phyloP scores from a whole-genome alignment of 352 stramenopile species.

The Globisporangium recalcitrans region DNA sequence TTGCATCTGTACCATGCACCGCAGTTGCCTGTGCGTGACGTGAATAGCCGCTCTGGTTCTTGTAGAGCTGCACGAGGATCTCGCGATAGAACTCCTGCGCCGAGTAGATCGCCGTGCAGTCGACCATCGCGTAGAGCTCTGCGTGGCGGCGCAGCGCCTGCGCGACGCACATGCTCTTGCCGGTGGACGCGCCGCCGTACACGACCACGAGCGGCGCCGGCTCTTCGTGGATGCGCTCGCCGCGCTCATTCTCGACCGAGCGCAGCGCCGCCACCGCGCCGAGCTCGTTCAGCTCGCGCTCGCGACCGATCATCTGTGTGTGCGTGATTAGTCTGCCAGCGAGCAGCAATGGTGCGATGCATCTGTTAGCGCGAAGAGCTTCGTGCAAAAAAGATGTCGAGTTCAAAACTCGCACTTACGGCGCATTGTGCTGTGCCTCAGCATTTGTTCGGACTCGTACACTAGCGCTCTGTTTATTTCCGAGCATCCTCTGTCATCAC shows the following conservation, averaged over 20 bases:
- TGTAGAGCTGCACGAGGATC: slow-evolving; percentile 54
- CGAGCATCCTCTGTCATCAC: neutral
- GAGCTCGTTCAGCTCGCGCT: slow-evolving; percentile 47
- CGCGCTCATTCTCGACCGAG: neutral
- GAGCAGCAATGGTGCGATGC: neutral
- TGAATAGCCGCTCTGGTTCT: slow-evolving; percentile 7
- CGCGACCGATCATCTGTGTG: slow-evolving; percentile 44
- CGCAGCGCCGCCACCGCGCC: slow-evolving; percentile 38
- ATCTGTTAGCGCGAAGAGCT: neutral
- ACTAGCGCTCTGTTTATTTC: neutral
- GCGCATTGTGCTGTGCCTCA: neutral
- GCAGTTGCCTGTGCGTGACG: neutral
- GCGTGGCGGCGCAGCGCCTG: slow-evolving; percentile 30
- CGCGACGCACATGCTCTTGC: slow-evolving; percentile 62
- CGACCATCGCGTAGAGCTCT: slow-evolving; percentile 44
- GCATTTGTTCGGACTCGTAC: neutral
- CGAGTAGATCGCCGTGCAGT: slow-evolving; percentile 65
- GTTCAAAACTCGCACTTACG: neutral
- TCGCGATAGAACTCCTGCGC: slow-evolving; percentile 70
- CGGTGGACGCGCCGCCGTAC: slow-evolving; percentile 70
- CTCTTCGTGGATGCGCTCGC: slow-evolving; percentile 29
- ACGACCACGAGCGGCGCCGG: slow-evolving; percentile 60
- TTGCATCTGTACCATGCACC: neutral
- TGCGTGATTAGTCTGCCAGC: neutral
- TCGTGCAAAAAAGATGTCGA: neutral